A percentile compares a stretch with the other conserved stretches of the same genome.
These are phyloP conservation scores for Proliferodiscus dingleyae DNA, from an alignment of 2,329 filamentous ascomycete genomes.

Conservation along the genomic window DNA sequence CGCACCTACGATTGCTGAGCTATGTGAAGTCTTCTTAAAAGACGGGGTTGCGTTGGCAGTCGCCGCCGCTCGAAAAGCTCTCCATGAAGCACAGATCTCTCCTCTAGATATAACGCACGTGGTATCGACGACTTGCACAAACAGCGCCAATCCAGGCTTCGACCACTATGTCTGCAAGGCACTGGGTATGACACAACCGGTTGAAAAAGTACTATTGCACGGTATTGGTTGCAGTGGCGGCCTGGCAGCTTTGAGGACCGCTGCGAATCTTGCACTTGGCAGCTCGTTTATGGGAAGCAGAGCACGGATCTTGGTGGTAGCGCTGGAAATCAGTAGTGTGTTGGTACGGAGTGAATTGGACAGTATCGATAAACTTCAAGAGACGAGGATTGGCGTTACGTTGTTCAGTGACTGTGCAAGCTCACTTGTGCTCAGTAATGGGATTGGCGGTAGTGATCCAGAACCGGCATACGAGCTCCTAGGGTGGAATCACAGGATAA, in stretches of 20 bases:
- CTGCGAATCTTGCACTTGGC: conserved; percentile 61
- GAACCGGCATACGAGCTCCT: conserved; percentile 52
- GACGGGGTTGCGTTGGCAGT: conserved; percentile 56
- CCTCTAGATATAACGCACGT: conserved; percentile 57
- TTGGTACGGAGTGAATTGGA: conserved; percentile 62
- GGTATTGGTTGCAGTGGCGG: conserved; percentile 64
- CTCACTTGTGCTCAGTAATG: conserved; percentile 60
- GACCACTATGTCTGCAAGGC: conserved; percentile 59
- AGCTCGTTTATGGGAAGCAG: conserved; percentile 53
- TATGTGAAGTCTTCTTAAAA: conserved; percentile 50
- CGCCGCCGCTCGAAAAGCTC: conserved; percentile 48
- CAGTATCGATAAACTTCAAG: conserved; percentile 52
- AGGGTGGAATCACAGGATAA: conserved; percentile 59
- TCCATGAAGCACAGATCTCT: conserved; percentile 49
- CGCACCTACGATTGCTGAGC: conserved; percentile 50
- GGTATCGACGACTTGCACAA: conserved; percentile 64
- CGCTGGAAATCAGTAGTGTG: conserved; percentile 57
- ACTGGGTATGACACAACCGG: conserved; percentile 50
- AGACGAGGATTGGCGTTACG: conserved; percentile 59
- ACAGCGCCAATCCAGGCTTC: conserved; percentile 65
- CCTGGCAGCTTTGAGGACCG: conserved; percentile 56
- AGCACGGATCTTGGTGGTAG: conserved; percentile 60
- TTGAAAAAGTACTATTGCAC: conserved; percentile 62
- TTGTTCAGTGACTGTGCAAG: conserved; percentile 70
- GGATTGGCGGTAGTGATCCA: conserved; percentile 40